Evolutionary conservation across 1,284 basidiomycete species (phyloP).

Genomic region (Chalciporus sp.): DNA sequence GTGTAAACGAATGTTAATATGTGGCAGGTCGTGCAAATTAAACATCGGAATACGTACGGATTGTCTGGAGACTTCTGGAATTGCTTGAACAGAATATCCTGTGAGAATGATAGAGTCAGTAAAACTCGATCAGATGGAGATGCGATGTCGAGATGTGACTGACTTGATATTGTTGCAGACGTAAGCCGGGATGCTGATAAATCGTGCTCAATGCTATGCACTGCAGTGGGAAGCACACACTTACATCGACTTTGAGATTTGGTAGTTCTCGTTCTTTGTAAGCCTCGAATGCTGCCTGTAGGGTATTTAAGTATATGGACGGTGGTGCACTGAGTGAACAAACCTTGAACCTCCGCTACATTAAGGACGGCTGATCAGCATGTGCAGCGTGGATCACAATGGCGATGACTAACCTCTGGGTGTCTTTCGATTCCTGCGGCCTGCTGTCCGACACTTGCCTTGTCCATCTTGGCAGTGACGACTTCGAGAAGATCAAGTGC

Average conservation of each 20-base stretch:
- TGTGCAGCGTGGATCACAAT: constrained; percentile 3
- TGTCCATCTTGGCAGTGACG: constrained; percentile 91
- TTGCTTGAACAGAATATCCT: constrained; percentile 79
- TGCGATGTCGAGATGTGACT: constrained; percentile 15
- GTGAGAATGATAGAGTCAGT: constrained; percentile 9
- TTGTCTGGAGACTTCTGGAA: constrained; percentile 91
- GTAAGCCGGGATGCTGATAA: constrained; percentile 74
- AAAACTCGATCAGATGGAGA: constrained; percentile 13
- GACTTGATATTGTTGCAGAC: constrained; percentile 84
- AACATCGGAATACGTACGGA: constrained; percentile 56
- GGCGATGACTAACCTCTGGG: constrained; percentile 75
- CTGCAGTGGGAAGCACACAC: constrained; percentile 16
- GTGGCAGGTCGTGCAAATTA: constrained; percentile 7
- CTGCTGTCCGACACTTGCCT: constrained; percentile 81
- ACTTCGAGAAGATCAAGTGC: constrained; percentile 89
- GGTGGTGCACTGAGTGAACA: not conserved
- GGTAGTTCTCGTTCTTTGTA: constrained; percentile 91
- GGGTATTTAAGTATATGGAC: constrained; percentile 5
- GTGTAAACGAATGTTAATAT: constrained; percentile 3
- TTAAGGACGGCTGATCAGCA: constrained; percentile 9
- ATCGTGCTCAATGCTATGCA: constrained; percentile 14
- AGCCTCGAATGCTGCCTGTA: constrained; percentile 84
- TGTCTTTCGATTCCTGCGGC: constrained; percentile 90
- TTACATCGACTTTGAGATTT: constrained; percentile 71
- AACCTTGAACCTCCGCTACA: constrained; percentile 83